Conservation (phyloP, 2,329 filamentous ascomycete species). For the Chaetothyriales sp. region DNA sequence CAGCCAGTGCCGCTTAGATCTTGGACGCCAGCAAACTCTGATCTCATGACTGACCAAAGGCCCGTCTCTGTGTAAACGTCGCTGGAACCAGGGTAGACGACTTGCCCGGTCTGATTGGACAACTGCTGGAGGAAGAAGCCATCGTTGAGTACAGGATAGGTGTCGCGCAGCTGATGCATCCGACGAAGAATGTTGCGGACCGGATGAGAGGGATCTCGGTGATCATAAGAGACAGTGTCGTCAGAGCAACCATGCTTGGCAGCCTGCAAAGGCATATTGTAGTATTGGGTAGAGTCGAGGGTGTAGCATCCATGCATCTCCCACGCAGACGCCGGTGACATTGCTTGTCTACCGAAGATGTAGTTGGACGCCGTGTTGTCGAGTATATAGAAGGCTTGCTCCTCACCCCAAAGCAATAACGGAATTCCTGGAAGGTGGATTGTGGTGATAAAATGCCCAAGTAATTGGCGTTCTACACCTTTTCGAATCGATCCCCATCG, state of each 20-base stretch:
- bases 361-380: slow-evolving; percentile 54
- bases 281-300: slow-evolving; percentile 43
- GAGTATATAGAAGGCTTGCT: slow-evolving; percentile 50
- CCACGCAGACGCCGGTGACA: slow-evolving; percentile 50
- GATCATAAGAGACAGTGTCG: slow-evolving; percentile 41
- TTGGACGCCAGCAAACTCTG: slow-evolving; percentile 38
- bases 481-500: slow-evolving; percentile 47
- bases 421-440: slow-evolving; percentile 49
- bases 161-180: slow-evolving; percentile 46
- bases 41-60: slow-evolving; percentile 47
- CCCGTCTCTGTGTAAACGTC: slow-evolving; percentile 42
- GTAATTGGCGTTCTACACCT: slow-evolving; percentile 43
- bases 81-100: slow-evolving; percentile 40
- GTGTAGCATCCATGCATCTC: slow-evolving; percentile 51
- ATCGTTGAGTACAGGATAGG: slow-evolving; percentile 47
- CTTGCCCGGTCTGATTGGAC: slow-evolving; percentile 41
- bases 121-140: slow-evolving; percentile 43
- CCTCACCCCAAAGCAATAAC: slow-evolving; percentile 49
- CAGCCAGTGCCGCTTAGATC: slow-evolving; percentile 28
- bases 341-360: slow-evolving; percentile 50
- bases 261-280: slow-evolving; percentile 43
- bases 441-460: slow-evolving; percentile 46
- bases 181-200: slow-evolving; percentile 47
- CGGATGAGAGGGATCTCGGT: slow-evolving; percentile 49
- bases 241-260: slow-evolving; percentile 38